phyloP scores from a whole-genome alignment of 2,329 filamentous ascomycete species.

The Falciphora oryzae region DNA sequence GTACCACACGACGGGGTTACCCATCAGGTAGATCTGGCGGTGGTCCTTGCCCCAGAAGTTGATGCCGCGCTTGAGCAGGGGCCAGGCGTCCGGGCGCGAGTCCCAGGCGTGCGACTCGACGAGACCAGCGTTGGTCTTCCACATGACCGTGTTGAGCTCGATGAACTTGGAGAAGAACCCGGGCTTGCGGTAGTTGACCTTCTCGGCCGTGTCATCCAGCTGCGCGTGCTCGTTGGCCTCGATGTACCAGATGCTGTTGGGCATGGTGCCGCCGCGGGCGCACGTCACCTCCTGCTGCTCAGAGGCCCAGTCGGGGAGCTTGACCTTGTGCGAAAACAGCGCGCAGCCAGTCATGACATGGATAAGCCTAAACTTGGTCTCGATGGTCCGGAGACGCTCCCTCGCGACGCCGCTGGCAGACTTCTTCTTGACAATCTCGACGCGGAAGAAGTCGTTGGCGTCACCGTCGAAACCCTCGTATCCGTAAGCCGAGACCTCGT shows the following conservation, averaged over 20 bases:
- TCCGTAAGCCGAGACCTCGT: constrained; percentile 93
- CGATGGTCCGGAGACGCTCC: constrained; percentile 81
- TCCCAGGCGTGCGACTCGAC: constrained; percentile 98
- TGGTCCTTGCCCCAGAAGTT: constrained; percentile 98
- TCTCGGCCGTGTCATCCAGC: constrained; percentile 71
- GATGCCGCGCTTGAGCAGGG: constrained; percentile 85
- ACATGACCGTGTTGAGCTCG: constrained; percentile 98
- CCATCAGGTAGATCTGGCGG: constrained; percentile 92
- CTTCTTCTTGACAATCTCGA: constrained; percentile 90
- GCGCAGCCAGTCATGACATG: constrained; percentile 96
- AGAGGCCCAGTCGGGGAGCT: constrained; percentile 94
- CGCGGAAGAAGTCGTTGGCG: constrained; percentile 90
- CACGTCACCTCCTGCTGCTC: constrained; percentile 99
- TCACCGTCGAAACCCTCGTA: constrained; percentile 96
- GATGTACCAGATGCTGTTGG: constrained; percentile 96
- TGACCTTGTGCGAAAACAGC: constrained; percentile 98
- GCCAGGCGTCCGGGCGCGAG: constrained; percentile 90
- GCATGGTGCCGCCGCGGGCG: constrained; percentile 81
- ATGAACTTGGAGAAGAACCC: constrained; percentile 98
- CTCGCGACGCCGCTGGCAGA: constrained; percentile 75
- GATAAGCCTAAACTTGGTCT: constrained; percentile 92
- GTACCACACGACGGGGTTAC: constrained; percentile 95
- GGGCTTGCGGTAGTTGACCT: constrained; percentile 91
- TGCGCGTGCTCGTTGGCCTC: constrained; percentile 83
- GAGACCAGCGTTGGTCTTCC: constrained; percentile 93